Percentiles rank a stretch among this genome's conserved stretches.
Evolutionary conservation across 768 basidiomycete species (phyloP).

Genomic region (Tylopilus rubrobrunneus): DNA sequence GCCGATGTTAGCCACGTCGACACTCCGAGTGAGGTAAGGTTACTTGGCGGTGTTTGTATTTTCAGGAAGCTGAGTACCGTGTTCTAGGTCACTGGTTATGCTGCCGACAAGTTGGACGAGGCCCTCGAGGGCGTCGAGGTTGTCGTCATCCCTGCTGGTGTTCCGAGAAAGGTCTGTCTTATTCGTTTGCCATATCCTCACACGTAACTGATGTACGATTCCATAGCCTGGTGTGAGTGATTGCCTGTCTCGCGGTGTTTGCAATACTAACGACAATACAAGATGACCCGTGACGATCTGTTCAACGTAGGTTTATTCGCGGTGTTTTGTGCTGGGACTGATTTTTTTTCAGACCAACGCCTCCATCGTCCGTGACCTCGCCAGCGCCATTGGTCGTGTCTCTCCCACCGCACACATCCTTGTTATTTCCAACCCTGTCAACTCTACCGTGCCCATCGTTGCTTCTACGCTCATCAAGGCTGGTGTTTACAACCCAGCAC

Average conservation of each 20-base stretch:
- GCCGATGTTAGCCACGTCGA: conserved; percentile 97
- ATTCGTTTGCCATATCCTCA: not conserved
- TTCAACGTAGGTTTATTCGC: conserved; percentile 68
- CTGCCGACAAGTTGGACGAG: conserved; percentile 83
- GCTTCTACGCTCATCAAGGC: conserved; percentile 87
- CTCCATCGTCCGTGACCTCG: conserved; percentile 95
- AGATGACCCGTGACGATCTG: conserved; percentile 97
- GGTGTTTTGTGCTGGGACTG: not conserved
- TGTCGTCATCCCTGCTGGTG: conserved; percentile 97
- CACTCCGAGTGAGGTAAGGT: conserved; percentile 74
- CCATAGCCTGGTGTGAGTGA: conserved; percentile 76
- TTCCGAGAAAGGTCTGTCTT: conserved; percentile 84
- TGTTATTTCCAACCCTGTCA: conserved; percentile 99
- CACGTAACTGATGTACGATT: conserved; percentile 25
- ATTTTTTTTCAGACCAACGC: conserved; percentile 74
- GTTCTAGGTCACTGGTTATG: conserved; percentile 71
- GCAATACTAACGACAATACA: conserved; percentile 25
- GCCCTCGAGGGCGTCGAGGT: conserved; percentile 89
- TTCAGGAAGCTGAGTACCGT: conserved; percentile 2
- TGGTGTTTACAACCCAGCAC: conserved; percentile 86
- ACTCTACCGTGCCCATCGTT: conserved; percentile 97
- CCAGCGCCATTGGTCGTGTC: conserved; percentile 78
- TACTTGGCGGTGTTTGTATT: not conserved
- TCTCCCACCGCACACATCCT: conserved; percentile 90
- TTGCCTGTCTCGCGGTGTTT: conserved; percentile 1